These are phyloP conservation scores for Lasiodiplodia theobromae DNA, from an alignment of 2,329 filamentous ascomycete genomes.

Conservation along the genomic window DNA sequence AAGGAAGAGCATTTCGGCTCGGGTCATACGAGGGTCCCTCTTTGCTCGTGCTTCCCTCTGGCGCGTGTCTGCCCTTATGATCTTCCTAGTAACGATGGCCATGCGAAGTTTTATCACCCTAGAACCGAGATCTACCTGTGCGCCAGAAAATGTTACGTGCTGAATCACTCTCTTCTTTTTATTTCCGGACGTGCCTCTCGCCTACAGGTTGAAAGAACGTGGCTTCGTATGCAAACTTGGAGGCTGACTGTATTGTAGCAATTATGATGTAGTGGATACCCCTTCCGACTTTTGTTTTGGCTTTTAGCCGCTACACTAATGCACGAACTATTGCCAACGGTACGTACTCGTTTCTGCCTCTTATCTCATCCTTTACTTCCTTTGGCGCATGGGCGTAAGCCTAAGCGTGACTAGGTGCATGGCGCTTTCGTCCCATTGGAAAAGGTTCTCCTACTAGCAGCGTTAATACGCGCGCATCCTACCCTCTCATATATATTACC, in stretches of 20 bases:
- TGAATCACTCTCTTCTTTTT: neutral
- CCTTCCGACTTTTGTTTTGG: neutral
- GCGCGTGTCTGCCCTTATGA: neutral
- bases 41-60: neutral
- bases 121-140: neutral
- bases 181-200: neutral
- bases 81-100: neutral
- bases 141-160: neutral
- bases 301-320: neutral
- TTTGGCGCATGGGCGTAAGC: neutral
- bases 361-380: neutral
- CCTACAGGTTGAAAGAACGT: neutral
- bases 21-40: neutral
- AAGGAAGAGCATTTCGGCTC: neutral
- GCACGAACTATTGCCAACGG: neutral
- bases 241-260: neutral
- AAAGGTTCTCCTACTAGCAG: neutral
- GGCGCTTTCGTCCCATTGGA: neutral
- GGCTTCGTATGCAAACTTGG: neutral
- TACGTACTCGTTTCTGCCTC: neutral
- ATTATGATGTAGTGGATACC: neutral
- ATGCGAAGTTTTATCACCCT: neutral
- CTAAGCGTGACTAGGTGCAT: neutral
- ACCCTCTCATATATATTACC: neutral
- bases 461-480: neutral